Evolutionary conservation across 2,329 filamentous ascomycete genomes (phyloP).

Genomic region (Fusarium sambucinum): DNA sequence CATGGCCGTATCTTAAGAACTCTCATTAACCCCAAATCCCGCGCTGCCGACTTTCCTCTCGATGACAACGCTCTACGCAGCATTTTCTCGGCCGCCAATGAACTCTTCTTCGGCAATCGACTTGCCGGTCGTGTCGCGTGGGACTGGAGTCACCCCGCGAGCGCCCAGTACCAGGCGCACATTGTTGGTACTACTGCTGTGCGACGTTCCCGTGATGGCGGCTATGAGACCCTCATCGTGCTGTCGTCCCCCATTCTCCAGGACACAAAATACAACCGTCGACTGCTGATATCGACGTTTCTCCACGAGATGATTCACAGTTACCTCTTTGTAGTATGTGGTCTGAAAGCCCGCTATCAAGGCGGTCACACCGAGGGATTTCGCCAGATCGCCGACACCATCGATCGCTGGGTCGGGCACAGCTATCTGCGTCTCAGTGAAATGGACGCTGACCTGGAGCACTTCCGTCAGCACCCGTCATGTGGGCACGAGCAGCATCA

Average conservation of each 20-base stretch:
- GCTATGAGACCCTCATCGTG: constrained; percentile 73
- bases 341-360: constrained; percentile 65
- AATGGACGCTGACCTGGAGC: constrained; percentile 71
- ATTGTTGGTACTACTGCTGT: constrained; percentile 74
- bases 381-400: constrained; percentile 67
- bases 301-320: constrained; percentile 76
- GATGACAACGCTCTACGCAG: constrained; percentile 68
- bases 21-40: constrained; percentile 65
- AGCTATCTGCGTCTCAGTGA: constrained; percentile 67
- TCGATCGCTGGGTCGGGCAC: constrained; percentile 71
- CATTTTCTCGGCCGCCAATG: constrained; percentile 71
- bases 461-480: constrained; percentile 57
- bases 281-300: constrained; percentile 73
- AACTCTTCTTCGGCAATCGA: constrained; percentile 70
- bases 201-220: constrained; percentile 59
- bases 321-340: constrained; percentile 73
- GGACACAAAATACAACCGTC: constrained; percentile 67
- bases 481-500: constrained; percentile 45
- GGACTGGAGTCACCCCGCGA: constrained; percentile 69
- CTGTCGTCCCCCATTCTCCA: constrained; percentile 70
- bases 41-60: constrained; percentile 62
- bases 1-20: constrained; percentile 69
- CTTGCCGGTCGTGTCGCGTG: constrained; percentile 70
- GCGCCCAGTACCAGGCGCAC: constrained; percentile 63
- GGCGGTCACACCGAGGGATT: constrained; percentile 74